A percentile compares a stretch with the other conserved stretches of the same genome.
Conservation (phyloP, 768 basidiomycete species). For the Tulasnella sp. region DNA sequence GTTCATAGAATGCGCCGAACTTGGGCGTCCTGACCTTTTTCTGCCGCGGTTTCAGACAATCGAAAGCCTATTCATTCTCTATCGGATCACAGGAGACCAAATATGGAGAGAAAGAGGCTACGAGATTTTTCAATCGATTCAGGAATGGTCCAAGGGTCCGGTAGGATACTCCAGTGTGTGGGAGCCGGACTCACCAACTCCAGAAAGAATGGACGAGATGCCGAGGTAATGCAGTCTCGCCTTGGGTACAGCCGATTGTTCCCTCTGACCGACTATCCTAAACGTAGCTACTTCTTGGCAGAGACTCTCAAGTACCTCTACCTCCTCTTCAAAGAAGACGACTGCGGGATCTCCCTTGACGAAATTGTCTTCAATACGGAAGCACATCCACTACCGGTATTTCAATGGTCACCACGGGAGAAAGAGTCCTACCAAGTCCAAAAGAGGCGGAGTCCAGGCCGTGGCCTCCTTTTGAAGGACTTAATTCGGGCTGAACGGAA, state of each 20-base stretch:
- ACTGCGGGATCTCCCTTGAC: conserved; percentile 37
- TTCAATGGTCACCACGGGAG: conserved; percentile 48
- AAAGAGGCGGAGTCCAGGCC: not conserved
- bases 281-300: conserved; percentile 39
- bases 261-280: not conserved
- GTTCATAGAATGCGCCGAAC: not conserved
- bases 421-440: conserved; percentile 19
- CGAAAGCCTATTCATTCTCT: conserved; percentile 61
- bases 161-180: conserved; percentile 51
- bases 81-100: conserved; percentile 52
- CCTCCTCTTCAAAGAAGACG: conserved; percentile 54
- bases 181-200: conserved; percentile 20
- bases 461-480: not conserved
- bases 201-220: conserved; percentile 41
- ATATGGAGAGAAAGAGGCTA: conserved; percentile 64
- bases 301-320: conserved; percentile 62
- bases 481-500: not conserved
- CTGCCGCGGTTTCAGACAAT: conserved; percentile 38
- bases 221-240: conserved; percentile 45
- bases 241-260: not conserved
- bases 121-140: conserved; percentile 55
- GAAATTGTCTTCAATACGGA: conserved; percentile 40
- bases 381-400: conserved; percentile 68
- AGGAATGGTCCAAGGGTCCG: conserved; percentile 44
- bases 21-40: too few relatives aligned